Conservation (phyloP, 202 grass and related monocot species). For the Thinopyrum obtusiflorum region DNA sequence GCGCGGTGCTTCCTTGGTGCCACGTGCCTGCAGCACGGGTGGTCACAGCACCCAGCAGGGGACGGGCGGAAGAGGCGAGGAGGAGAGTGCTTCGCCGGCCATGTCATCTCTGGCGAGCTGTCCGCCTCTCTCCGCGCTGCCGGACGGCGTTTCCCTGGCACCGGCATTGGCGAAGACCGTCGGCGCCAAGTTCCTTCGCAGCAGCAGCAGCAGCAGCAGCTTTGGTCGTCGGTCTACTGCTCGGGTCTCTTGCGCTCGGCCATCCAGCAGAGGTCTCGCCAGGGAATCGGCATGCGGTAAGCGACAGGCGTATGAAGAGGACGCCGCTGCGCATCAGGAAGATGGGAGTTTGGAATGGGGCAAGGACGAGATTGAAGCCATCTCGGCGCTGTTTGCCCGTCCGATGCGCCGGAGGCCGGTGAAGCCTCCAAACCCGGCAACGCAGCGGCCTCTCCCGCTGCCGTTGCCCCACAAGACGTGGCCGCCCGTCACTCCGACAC, state of each 20-base stretch:
- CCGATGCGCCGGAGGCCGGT: conserved; percentile 37
- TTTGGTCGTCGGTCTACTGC: neutral
- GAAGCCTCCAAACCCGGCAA: conserved; percentile 30
- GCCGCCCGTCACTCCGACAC: conserved; percentile 30
- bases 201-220: too few relatives aligned
- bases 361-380: conserved; percentile 71
- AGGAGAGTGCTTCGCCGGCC: neutral
- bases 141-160: neutral
- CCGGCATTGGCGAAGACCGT: neutral
- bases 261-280: neutral
- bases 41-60: neutral
- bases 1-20: too few relatives aligned
- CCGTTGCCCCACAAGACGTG: conserved; percentile 53
- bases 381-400: conserved; percentile 67
- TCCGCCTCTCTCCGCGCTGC: neutral
- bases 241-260: neutral
- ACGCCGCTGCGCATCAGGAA: neutral
- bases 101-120: conserved; percentile 11
- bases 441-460: conserved; percentile 39
- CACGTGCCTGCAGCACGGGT: neutral
- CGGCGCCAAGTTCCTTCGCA: neutral
- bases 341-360: conserved; percentile 43
- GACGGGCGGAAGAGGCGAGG: neutral
- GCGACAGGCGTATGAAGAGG: neutral
- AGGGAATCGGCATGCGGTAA: neutral